Evolutionary conservation across 2,329 filamentous ascomycete genomes (phyloP).

Genomic region (Clonostachys solani): DNA sequence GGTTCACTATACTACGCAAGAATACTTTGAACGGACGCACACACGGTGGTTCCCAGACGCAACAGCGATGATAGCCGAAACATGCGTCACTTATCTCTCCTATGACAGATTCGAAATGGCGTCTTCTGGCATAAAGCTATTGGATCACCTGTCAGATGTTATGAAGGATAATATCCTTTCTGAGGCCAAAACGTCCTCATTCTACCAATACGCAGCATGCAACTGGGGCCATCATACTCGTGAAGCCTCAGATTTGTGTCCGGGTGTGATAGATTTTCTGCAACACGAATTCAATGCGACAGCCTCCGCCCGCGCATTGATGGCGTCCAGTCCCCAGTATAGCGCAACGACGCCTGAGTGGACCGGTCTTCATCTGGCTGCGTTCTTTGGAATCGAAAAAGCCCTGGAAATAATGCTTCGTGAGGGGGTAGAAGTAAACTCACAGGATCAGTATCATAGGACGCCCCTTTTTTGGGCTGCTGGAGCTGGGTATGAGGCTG

Average conservation of each 20-base stretch:
- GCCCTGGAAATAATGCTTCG: background rate
- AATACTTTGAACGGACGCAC: slow-evolving; percentile 29
- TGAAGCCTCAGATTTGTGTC: background rate
- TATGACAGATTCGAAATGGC: background rate
- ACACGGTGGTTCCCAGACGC: slow-evolving; percentile 20
- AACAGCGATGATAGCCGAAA: slow-evolving; percentile 7
- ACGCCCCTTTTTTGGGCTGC: background rate
- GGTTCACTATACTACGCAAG: slow-evolving; percentile 37
- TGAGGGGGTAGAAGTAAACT: background rate
- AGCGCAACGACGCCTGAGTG: background rate
- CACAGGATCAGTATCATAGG: background rate
- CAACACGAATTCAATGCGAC: background rate
- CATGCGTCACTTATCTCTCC: slow-evolving; percentile 8
- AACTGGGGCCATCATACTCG: background rate
- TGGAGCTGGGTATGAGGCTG: background rate
- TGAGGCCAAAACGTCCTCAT: background rate
- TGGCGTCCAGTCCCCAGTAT: background rate
- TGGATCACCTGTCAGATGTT: no score
- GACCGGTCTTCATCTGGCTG: background rate
- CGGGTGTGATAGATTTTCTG: background rate
- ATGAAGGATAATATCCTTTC: background rate
- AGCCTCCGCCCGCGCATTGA: background rate
- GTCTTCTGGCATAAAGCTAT: slow-evolving; percentile 7
- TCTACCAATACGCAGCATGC: background rate
- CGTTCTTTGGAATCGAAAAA: background rate